Percentiles rank a stretch among this genome's conserved stretches.
These are phyloP conservation scores for Vicia villosa DNA, from an alignment of 306 rosid species.

Conservation along the genomic window DNA sequence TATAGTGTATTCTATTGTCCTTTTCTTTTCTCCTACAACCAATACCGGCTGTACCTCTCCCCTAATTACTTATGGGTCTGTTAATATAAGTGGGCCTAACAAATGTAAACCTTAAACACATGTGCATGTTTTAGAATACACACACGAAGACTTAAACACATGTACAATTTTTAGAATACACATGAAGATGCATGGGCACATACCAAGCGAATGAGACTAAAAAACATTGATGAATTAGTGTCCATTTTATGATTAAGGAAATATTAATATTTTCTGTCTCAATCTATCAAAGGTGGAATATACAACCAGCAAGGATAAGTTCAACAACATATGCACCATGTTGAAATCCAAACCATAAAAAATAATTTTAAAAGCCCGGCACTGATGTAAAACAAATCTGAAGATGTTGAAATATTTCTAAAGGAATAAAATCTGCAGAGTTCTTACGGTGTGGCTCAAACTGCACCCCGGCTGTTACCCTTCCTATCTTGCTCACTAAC, in stretches of 20 bases:
- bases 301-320: conserved; percentile 30
- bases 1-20: not conserved
- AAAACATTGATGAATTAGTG: conserved; percentile 15
- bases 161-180: not conserved
- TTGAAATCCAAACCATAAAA: not conserved
- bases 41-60: not conserved
- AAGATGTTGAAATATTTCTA: not conserved
- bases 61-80: not conserved
- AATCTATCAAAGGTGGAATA: not conserved
- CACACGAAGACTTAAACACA: not conserved
- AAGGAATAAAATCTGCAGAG: conserved; percentile 25
- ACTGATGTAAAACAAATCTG: not conserved
- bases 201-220: not conserved
- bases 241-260: conserved; percentile 17
- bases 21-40: not conserved
- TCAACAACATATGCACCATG: conserved; percentile 7
- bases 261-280: not conserved
- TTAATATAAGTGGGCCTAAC: not conserved
- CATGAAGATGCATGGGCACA: not conserved
- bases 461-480: conserved; percentile 89
- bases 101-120: conserved; percentile 9
- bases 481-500: conserved; percentile 89
- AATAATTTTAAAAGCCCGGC: not conserved
- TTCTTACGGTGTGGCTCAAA: conserved; percentile 86
- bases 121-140: not conserved